Evolutionary conservation across 2,329 filamentous ascomycete species (phyloP).

Genomic region (Sclerotinia borealis): DNA sequence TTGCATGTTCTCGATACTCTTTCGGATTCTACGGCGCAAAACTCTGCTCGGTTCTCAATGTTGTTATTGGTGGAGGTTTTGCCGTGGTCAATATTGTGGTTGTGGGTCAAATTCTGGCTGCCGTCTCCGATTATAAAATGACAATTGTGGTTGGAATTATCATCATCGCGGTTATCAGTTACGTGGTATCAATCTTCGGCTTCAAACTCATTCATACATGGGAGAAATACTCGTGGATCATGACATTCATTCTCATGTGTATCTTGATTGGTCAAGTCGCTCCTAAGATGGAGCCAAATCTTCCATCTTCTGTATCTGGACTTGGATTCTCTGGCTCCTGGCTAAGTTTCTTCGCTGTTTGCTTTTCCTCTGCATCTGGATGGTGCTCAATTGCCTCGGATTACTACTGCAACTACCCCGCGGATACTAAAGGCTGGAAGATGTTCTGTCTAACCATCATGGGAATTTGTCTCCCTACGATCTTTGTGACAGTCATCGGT

Average conservation of each 20-base stretch:
- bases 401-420: conserved; percentile 32
- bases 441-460: conserved; percentile 27
- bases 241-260: conserved; percentile 42
- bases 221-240: conserved; percentile 44
- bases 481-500: conserved; percentile 41
- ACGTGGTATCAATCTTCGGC: conserved; percentile 30
- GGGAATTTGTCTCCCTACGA: conserved; percentile 28
- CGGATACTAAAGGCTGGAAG: conserved; percentile 30
- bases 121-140: conserved; percentile 35
- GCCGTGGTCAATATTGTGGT: conserved; percentile 42
- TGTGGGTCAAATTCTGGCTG: conserved; percentile 34
- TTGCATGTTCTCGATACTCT: conserved; percentile 40
- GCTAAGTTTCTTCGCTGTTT: conserved; percentile 27
- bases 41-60: conserved; percentile 41
- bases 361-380: conserved; percentile 28
- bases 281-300: conserved; percentile 37
- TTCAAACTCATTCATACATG: conserved; percentile 40
- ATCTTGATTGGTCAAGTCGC: conserved; percentile 43
- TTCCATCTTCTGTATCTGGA: conserved; percentile 32
- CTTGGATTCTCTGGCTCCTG: conserved; percentile 32
- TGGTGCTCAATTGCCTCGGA: conserved; percentile 32
- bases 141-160: conserved; percentile 36
- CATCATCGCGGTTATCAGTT: conserved; percentile 28
- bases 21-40: conserved; percentile 47
- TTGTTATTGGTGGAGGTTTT: conserved; percentile 38